Conservation (phyloP, 192 early-diverging fungal species). For the Polychytrium aggregatum region DNA sequence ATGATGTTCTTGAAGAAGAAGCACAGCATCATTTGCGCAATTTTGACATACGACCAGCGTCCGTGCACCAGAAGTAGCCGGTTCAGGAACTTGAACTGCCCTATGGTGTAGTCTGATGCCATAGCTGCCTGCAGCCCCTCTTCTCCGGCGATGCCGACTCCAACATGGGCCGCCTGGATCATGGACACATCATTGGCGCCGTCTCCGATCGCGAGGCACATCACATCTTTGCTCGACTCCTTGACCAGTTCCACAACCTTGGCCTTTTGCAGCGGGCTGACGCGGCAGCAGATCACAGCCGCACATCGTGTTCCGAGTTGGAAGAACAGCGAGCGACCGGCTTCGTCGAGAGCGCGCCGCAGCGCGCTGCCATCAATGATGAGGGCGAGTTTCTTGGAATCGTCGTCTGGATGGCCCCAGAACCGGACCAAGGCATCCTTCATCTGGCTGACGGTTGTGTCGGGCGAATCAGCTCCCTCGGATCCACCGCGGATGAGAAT, state of each 20-base stretch:
- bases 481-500: conserved; percentile 52
- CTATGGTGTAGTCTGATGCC: conserved; percentile 87
- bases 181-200: conserved; percentile 96
- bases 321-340: conserved; percentile 47
- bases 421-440: conserved; percentile 54
- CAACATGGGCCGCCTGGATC: conserved; percentile 96
- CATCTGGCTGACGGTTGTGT: conserved; percentile 56
- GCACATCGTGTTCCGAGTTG: conserved; percentile 67
- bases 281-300: conserved; percentile 90
- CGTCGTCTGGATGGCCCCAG: conserved; percentile 21
- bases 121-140: conserved; percentile 91
- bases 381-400: conserved; percentile 33
- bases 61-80: conserved; percentile 86
- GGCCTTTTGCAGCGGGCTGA: conserved; percentile 92
- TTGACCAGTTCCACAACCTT: conserved; percentile 87
- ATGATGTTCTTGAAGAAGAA: conserved; percentile 96
- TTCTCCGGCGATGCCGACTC: conserved; percentile 86
- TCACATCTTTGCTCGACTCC: conserved; percentile 52
- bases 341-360: conserved; percentile 56
- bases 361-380: conserved; percentile 92
- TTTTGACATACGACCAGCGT: conserved; percentile 80
- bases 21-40: conserved; percentile 74
- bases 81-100: conserved; percentile 76
- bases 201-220: conserved; percentile 92
- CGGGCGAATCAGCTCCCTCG: conserved; percentile 4